A percentile compares a stretch with the other conserved stretches of the same genome.
phyloP scores from a whole-genome alignment of 805 yeast genomes.

The Hanseniaspora thailandica region DNA sequence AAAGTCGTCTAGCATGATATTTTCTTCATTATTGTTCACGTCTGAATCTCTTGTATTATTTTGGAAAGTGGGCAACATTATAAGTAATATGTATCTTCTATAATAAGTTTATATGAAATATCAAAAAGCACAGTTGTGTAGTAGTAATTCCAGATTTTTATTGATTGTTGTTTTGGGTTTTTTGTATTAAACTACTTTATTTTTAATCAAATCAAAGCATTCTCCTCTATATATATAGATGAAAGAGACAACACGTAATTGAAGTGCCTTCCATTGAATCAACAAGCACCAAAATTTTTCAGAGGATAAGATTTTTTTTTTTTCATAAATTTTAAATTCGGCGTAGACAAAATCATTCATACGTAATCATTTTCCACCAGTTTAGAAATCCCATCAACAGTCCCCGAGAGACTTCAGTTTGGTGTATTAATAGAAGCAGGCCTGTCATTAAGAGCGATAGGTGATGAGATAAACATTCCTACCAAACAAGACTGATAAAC shows the following conservation, averaged over 20 bases:
- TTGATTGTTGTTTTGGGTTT: too few relatives aligned
- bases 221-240: background rate
- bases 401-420: too few relatives aligned
- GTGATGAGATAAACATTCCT: background rate
- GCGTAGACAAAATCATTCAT: background rate
- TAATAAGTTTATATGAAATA: background rate
- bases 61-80: conserved; percentile 5
- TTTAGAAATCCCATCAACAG: too few relatives aligned
- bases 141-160: too few relatives aligned
- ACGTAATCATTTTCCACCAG: background rate
- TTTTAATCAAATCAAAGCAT: too few relatives aligned
- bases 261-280: too few relatives aligned
- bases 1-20: background rate
- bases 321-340: too few relatives aligned
- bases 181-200: too few relatives aligned
- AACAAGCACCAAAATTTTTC: background rate
- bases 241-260: too few relatives aligned
- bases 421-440: background rate
- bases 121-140: too few relatives aligned
- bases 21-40: background rate
- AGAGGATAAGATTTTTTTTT: background rate
- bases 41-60: background rate
- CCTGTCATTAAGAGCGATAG: background rate
- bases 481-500: too few relatives aligned
- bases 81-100: background rate